Evolutionary conservation across 768 basidiomycete species (phyloP), one percentile per base, ranked within the genome.

Genomic region (Lepiota brunneoincarnata): DNA sequence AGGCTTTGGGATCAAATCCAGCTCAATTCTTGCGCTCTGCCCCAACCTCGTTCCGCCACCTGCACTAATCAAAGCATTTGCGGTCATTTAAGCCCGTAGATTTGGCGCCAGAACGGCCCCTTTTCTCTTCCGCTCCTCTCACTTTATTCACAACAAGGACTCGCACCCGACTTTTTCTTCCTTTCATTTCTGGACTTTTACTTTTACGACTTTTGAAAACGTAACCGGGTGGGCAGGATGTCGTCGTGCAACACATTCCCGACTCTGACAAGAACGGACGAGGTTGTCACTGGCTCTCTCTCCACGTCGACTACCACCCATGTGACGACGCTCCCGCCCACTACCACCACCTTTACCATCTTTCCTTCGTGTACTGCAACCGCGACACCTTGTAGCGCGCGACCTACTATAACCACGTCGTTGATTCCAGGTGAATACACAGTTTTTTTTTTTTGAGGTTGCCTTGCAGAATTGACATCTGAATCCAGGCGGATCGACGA

Each of bases 121-220:
- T 20, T 35, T 31, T 20, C 20, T 48, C 12, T 20, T 17, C 46
- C 28, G 6, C 20, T 36, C 26, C 34, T 35, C 20, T 48, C 46
- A 17, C 34, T 48, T 35, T 7, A 12, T 34, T 15, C 28, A 20
- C 15, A 48, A 3, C 31, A 31, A 31, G 31, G 31, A 31, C 31
- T 31, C 26, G 3, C 7, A 28, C 26, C 26, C 31, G 7, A 31
- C 31, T 31, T 31, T 31, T 31, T 31, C 31, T 31, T 31, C 31
- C 11, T 31, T 31, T 37, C 38, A 23, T 41, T n/a, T 50, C 6
- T 26, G 18, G 31, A 40, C 20, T 34, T 20, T 20, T 21, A 12
- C 31, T 18, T 46, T 26, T 17, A 34, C 45, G 35, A 67, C 69
- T 21, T 71, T 64, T 15, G 51, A 56, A 17, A 39, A 38, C 31